phyloP scores from a whole-genome alignment of 345 rosid genomes.

The Eucalyptus microcorys region DNA sequence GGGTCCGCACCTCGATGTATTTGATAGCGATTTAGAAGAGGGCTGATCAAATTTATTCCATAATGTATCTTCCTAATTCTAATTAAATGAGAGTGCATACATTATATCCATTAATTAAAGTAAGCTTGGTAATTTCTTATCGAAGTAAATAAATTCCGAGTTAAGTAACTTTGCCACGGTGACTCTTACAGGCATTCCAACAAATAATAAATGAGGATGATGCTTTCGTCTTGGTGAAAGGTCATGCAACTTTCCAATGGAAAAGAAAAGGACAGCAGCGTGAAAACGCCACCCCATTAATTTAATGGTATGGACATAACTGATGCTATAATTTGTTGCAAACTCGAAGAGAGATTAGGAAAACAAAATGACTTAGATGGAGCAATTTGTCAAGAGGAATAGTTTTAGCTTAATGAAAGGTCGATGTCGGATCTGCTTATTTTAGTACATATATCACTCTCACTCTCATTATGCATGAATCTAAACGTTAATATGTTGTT shows the following conservation, averaged over 20 bases:
- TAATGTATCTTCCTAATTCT: neutral
- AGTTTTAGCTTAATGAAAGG: neutral
- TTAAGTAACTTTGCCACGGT: no score
- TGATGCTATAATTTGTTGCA: neutral
- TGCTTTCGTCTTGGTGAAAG: neutral
- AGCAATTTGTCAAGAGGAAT: neutral
- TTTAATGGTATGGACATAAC: neutral
- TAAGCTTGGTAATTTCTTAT: neutral
- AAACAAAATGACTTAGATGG: neutral
- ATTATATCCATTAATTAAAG: neutral
- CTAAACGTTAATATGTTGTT: neutral
- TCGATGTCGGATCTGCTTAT: neutral
- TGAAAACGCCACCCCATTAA: neutral
- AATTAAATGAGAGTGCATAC: neutral
- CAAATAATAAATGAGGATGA: no score
- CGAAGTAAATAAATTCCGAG: no score
- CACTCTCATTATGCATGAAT: neutral
- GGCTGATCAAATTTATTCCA: neutral
- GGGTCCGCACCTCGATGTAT: no score
- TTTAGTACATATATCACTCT: accelerated
- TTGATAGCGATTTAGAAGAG: neutral
- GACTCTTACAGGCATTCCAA: no score
- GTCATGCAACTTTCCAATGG: neutral
- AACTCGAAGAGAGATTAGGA: neutral
- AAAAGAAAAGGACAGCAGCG: neutral